Evolutionary conservation across 2,329 filamentous ascomycete genomes (phyloP).

Genomic region (Colletotrichum brevisporum): DNA sequence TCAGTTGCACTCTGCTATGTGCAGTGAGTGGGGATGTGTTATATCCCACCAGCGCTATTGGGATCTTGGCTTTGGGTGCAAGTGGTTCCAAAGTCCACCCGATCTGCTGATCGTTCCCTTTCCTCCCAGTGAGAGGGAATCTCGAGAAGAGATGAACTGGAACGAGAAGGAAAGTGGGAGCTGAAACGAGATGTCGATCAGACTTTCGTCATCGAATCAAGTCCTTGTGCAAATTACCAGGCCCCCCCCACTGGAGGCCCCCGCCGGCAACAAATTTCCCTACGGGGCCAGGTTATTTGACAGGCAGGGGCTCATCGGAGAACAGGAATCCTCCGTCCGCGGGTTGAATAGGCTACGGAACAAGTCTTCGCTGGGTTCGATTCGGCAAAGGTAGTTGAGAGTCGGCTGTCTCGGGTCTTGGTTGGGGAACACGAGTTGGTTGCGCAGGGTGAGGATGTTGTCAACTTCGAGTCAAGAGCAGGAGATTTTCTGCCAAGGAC

Average conservation of each 20-base stretch:
- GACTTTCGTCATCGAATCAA: neutral
- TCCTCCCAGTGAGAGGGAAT: neutral
- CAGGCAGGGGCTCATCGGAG: constrained; percentile 16
- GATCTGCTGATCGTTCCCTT: too few relatives aligned
- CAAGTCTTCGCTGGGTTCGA: neutral
- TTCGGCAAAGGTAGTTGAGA: neutral
- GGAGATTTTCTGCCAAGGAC: too few relatives aligned
- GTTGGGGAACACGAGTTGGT: too few relatives aligned
- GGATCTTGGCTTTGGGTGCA: too few relatives aligned
- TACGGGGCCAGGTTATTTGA: neutral
- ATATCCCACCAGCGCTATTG: too few relatives aligned
- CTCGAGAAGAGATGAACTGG: neutral
- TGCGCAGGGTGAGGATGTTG: too few relatives aligned
- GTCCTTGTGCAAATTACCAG: constrained; percentile 3
- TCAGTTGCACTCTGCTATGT: too few relatives aligned
- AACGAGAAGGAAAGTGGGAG: neutral
- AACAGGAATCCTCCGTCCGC: constrained; percentile 13
- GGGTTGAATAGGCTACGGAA: neutral
- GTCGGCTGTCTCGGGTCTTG: too few relatives aligned
- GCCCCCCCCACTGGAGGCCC: neutral
- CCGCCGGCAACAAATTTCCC: constrained; percentile 2
- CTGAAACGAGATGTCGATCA: neutral
- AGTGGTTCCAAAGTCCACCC: too few relatives aligned
- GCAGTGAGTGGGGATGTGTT: too few relatives aligned
- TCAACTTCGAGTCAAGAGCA: too few relatives aligned